Percentiles rank a stretch among this genome's conserved stretches.
These are phyloP conservation scores for Botryosphaeria agaves DNA, from an alignment of 2,329 filamentous ascomycete genomes.

Conservation along the genomic window DNA sequence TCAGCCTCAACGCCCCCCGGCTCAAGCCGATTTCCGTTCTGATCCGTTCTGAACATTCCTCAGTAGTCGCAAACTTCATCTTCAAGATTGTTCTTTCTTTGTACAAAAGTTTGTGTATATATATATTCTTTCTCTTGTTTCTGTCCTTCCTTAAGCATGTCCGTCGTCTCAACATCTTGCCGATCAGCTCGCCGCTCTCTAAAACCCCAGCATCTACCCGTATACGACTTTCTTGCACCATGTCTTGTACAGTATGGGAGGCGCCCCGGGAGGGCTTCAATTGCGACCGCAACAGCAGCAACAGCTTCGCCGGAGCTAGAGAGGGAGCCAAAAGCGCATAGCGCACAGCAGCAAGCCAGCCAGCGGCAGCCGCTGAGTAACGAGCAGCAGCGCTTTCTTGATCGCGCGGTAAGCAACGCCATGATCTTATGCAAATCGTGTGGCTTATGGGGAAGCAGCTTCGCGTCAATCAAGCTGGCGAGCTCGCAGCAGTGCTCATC, in stretches of 20 bases:
- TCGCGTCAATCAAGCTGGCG: conserved; percentile 92
- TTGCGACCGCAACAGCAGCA: conserved; percentile 1
- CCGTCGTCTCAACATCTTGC: not conserved
- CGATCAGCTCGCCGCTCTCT: not conserved
- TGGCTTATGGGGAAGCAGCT: conserved; percentile 32
- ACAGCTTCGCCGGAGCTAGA: conserved; percentile 1
- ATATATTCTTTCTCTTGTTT: too few relatives aligned
- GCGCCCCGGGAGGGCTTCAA: not conserved
- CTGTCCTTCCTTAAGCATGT: too few relatives aligned
- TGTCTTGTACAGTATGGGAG: conserved; percentile 11
- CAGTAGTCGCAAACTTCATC: too few relatives aligned
- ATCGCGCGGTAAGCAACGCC: conserved; percentile 41
- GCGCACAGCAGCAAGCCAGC: conserved; percentile 5
- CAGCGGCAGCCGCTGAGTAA: conserved; percentile 44
- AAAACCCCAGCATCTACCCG: conserved; percentile 5
- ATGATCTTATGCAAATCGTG: conserved; percentile 1
- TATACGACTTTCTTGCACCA: conserved; percentile 23
- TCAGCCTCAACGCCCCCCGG: too few relatives aligned
- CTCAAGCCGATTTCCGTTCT: too few relatives aligned
- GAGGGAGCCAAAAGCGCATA: conserved; percentile 7
- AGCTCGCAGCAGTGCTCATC: conserved; percentile 90
- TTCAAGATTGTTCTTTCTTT: too few relatives aligned
- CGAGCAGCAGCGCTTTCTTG: conserved; percentile 57
- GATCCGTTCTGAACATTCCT: too few relatives aligned
- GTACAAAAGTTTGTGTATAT: too few relatives aligned